A percentile compares a stretch with the other conserved stretches of the same genome.
phyloP scores from a whole-genome alignment of 495 filamentous ascomycete genomes.

The Apodospora peruviana region DNA sequence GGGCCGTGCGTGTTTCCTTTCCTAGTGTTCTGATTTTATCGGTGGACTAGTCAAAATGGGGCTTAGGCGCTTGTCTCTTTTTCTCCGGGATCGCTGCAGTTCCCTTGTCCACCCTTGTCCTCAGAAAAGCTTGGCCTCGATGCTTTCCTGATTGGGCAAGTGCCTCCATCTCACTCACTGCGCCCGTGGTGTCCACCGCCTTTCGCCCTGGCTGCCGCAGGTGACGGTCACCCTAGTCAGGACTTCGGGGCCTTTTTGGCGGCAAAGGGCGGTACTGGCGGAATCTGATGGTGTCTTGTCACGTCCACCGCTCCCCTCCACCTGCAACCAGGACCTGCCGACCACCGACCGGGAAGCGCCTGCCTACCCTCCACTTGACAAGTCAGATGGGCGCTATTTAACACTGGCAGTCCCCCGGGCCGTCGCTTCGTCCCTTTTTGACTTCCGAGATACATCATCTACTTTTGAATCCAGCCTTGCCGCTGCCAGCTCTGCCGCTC shows the following conservation, averaged over 20 bases:
- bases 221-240: neutral
- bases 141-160: neutral
- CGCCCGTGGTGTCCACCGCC: too few relatives aligned
- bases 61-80: neutral
- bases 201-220: neutral
- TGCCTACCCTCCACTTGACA: too few relatives aligned
- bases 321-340: neutral
- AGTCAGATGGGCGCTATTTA: conserved; percentile 25
- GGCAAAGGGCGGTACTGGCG: neutral
- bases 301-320: neutral
- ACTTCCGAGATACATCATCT: conserved; percentile 29
- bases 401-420: conserved; percentile 26
- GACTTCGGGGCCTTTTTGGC: neutral
- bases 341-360: too few relatives aligned
- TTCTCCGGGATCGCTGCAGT: neutral
- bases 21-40: neutral
- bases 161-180: neutral
- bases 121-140: too few relatives aligned
- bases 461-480: conserved; percentile 28
- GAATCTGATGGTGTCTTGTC: neutral
- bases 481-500: conserved; percentile 35
- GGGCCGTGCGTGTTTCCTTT: neutral
- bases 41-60: neutral
- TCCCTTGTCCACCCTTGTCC: neutral
- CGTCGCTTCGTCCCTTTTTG: conserved; percentile 17